Base-by-base conservation (phyloP, 1,139 yeast genomes). In the Pichia sp. region DNA sequence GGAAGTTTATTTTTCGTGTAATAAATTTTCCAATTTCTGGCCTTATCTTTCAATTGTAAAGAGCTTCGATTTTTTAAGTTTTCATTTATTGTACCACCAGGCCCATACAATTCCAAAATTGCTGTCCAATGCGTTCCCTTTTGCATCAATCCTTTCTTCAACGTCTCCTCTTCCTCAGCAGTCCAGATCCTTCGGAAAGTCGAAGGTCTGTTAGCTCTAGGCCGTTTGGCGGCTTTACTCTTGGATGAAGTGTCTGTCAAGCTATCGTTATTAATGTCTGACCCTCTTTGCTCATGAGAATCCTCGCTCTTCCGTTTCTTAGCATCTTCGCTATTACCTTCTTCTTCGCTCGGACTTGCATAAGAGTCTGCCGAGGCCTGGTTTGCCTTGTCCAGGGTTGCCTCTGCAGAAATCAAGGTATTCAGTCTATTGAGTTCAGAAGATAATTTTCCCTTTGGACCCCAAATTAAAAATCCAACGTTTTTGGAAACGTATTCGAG, bases 51-150 rank as follows among this genome's bases (percentile, higher is more conserved):
- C 56, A 93, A 76, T 68, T 92, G 98, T 11, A 92, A 90, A 67
- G 90, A 96, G 11, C 87, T 85, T 66, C 98, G 77, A 66, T 90
- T 88, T 68, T 89, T 92, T 62, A 93, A 76, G 1, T 85, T 83
- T 68, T 93, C 97, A 31, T 86, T 84, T 30, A 87, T 78, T 49
- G 85, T 80, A 4, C 99, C 99, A 8, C 97, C 98, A 8, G 95
- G 87, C 0, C 99, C 99, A 68, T 87, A 88, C 30, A 87, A 73
- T 64, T 89, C 97, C 49, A 90, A 71, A 54, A 93, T 93, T 54
- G 87, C 87, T 1, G 95, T 79, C 99, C 99, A 93, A 62, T 85
- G 89, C 0, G 98, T 95, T 0, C 99, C 99, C 62, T 85, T 83
- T 26, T 83, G 76, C 61, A 87, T 89, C 54, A 93, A 74, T 0